Percentiles rank a stretch among this genome's conserved stretches.
Conservation (phyloP, 2,329 filamentous ascomycete genomes). For the Penicillium sclerotiorum region DNA sequence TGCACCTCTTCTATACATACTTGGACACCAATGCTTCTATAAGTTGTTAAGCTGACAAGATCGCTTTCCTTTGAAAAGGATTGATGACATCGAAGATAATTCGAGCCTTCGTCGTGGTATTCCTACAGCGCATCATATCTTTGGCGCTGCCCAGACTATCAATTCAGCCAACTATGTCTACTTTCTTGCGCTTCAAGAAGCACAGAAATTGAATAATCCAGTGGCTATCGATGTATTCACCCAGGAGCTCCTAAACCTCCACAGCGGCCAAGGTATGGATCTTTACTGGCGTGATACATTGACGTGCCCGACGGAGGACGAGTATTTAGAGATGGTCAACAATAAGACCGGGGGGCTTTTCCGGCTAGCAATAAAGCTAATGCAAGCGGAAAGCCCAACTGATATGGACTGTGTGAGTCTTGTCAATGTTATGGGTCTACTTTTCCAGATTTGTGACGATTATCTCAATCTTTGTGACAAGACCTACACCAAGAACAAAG, state of each 20-base stretch:
- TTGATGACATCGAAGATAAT: slow-evolving; percentile 82
- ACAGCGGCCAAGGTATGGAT: slow-evolving; percentile 88
- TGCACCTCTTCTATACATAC: too few relatives aligned
- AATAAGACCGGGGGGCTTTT: slow-evolving; percentile 91
- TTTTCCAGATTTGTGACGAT: slow-evolving; percentile 71
- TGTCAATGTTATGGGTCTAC: slow-evolving; percentile 70
- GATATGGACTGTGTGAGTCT: slow-evolving; percentile 37
- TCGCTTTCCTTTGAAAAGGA: too few relatives aligned
- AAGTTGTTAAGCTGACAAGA: too few relatives aligned
- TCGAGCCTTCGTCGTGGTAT: slow-evolving; percentile 75
- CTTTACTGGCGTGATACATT: slow-evolving; percentile 67
- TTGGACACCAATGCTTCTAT: too few relatives aligned
- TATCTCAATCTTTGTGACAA: slow-evolving; percentile 17
- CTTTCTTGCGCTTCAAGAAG: slow-evolving; percentile 75
- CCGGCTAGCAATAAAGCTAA: slow-evolving; percentile 79
- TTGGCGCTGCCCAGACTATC: slow-evolving; percentile 84
- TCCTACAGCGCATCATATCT: slow-evolving; percentile 82
- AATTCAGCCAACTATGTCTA: slow-evolving; percentile 91
- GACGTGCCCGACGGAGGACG: slow-evolving; percentile 45
- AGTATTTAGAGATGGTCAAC: slow-evolving; percentile 91
- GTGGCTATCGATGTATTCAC: slow-evolving; percentile 71
- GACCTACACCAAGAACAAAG: slow-evolving; percentile 5
- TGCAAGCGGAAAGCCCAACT: slow-evolving; percentile 68
- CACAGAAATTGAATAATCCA: slow-evolving; percentile 70
- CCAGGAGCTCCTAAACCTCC: slow-evolving; percentile 81